Conservation (phyloP, 306 rosid species). For the Alnus glutinosa region DNA sequence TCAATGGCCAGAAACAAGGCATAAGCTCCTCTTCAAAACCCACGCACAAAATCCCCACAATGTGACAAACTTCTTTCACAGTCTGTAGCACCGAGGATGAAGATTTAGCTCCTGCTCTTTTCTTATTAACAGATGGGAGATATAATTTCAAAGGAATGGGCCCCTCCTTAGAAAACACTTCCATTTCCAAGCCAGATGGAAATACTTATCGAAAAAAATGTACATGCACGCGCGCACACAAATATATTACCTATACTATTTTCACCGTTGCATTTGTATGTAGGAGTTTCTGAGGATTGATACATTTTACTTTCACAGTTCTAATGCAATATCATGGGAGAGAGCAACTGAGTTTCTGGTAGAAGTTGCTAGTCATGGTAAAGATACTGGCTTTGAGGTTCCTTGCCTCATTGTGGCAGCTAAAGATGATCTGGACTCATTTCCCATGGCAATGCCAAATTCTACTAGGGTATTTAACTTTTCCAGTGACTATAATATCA, state of each 20-base stretch:
- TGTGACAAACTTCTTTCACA: too few relatives aligned
- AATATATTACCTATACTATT: neutral
- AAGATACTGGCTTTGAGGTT: constrained; percentile 93
- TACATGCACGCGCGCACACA: too few relatives aligned
- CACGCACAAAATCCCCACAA: too few relatives aligned
- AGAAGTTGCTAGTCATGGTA: constrained; percentile 91
- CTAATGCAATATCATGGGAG: constrained; percentile 84
- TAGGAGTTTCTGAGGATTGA: constrained; percentile 5
- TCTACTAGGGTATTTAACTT: constrained; percentile 69
- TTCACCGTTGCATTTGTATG: constrained; percentile 4
- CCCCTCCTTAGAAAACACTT: too few relatives aligned
- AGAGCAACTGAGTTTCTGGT: constrained; percentile 75
- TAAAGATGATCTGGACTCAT: constrained; percentile 87
- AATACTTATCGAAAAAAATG: too few relatives aligned
- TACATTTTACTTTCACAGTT: constrained; percentile 50
- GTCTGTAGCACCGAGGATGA: too few relatives aligned
- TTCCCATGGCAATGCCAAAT: constrained; percentile 82
- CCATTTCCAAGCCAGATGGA: too few relatives aligned
- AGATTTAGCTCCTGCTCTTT: too few relatives aligned
- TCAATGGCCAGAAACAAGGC: too few relatives aligned
- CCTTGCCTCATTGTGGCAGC: constrained; percentile 99
- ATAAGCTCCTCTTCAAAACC: too few relatives aligned
- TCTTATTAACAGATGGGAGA: too few relatives aligned
- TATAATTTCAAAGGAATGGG: too few relatives aligned
- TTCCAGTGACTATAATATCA: neutral